Base-by-base conservation (phyloP, 2,329 filamentous ascomycete genomes). In the Alternaria angustiovoidea region DNA sequence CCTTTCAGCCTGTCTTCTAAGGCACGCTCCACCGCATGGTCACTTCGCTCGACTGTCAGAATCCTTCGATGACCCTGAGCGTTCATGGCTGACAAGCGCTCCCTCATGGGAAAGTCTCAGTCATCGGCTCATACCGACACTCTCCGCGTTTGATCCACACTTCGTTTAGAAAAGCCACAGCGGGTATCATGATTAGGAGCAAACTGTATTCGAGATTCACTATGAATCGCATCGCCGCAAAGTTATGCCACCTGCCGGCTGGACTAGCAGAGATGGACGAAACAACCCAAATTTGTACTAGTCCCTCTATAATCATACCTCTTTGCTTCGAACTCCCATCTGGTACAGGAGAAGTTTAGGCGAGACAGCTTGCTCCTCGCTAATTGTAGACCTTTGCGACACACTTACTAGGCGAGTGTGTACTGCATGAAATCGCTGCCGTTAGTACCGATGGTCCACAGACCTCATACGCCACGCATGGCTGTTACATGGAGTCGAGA, bases 401-500 rank as follows among this genome's bases (percentile, higher is more conserved):
- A 65, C 61, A 62, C 39, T 62, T 63, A 64, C 52, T 49, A 54
- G 54, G 62, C 59, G 58, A 47, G 52, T 48, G 56, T 41, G 56
- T 61, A 53, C 57, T 66, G 64, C 62, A 69, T 74, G 51, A 65
- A 63, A 26, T 49, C 34, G 49, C 63, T 66, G 69, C 71, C 67
- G 71, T 64, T 63, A 63, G 63, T 64, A 51, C 72, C 72, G 63
- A 59, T 48, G 58, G 47, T 62, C 69, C 69, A 67, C 62, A 70
- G 56, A 63, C 70, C 67, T 72, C 71, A 74, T 58, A 75, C 74
- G 72, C 55, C 66, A 68, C 62, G 64, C 68, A 73, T 72, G 70
- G 67, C 57, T 62, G 67, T 67, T 63, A 64, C 69, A 66, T 49
- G 28, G 48, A 46, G 38, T 51, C 61, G 52, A 62, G 54, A 58